phyloP scores from a whole-genome alignment of 345 rosid species.

The Eucalyptus grandis region DNA sequence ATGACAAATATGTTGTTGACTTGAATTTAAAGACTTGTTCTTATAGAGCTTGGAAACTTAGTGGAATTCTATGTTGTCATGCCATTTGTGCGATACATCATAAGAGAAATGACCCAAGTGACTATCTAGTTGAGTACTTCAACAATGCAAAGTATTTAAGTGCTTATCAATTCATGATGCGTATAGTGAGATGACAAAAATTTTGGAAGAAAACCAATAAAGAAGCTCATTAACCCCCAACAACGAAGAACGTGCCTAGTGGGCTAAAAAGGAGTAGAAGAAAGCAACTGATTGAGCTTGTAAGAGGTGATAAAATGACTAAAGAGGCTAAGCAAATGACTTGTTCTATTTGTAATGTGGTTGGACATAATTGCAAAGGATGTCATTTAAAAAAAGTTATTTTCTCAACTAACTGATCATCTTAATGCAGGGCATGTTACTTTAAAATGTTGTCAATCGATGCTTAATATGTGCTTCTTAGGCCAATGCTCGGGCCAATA shows the following conservation, averaged over 20 bases:
- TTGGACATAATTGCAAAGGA: not conserved
- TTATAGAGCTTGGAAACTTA: not conserved
- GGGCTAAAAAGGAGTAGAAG: no score
- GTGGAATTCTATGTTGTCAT: not conserved
- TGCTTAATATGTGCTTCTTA: not conserved
- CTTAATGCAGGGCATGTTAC: fast-evolving
- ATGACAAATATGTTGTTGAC: not conserved
- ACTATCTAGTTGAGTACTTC: not conserved
- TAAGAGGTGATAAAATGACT: no score
- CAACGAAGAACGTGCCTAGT: no score
- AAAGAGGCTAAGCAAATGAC: no score
- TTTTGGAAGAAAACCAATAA: not conserved
- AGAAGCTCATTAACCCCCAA: not conserved
- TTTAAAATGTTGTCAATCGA: not conserved
- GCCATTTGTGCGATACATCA: not conserved
- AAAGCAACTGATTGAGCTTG: no score
- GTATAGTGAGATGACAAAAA: not conserved
- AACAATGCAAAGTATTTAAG: not conserved
- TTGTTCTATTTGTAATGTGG: no score
- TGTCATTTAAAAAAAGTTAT: not conserved
- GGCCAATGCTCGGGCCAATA: not conserved
- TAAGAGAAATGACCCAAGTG: not conserved
- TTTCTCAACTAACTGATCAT: not conserved
- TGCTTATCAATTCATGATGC: not conserved
- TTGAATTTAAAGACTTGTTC: not conserved